Evolutionary conservation across 176 grass and related monocot genomes (phyloP).

Genomic region (Elaeis guineensis): DNA sequence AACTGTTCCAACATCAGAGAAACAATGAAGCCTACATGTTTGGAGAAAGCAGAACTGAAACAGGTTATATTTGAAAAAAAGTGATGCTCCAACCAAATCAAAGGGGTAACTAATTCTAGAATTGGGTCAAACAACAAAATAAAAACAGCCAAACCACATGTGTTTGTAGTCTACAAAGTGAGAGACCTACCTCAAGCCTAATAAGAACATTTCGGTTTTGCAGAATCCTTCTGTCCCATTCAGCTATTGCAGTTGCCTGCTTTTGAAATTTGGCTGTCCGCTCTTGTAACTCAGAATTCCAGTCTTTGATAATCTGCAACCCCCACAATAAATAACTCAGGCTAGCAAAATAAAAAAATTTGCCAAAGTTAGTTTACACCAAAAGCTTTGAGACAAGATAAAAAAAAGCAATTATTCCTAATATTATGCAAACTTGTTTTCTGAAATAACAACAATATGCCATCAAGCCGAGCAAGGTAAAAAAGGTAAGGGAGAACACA

Average conservation of each 20-base stretch:
- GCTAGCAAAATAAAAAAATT: too few species aligned
- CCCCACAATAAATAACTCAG: slow-evolving; percentile 4
- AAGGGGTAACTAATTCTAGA: too few species aligned
- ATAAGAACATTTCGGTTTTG: slow-evolving; percentile 98
- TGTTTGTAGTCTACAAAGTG: not conserved
- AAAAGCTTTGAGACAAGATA: too few species aligned
- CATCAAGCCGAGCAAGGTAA: not conserved
- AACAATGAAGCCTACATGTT: too few species aligned
- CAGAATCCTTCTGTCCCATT: slow-evolving; percentile 97
- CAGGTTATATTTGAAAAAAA: too few species aligned
- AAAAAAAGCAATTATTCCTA: too few species aligned
- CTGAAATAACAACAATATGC: not conserved
- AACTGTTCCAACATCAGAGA: too few species aligned
- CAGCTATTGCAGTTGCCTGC: slow-evolving; percentile 81
- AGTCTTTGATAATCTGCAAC: slow-evolving; percentile 86
- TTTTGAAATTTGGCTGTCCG: slow-evolving; percentile 86
- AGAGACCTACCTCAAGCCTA: slow-evolving; percentile 62
- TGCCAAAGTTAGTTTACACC: too few species aligned
- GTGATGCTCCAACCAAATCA: too few species aligned
- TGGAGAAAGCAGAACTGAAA: too few species aligned
- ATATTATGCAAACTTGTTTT: not conserved
- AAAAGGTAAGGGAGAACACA: not conserved
- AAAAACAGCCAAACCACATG: too few species aligned
- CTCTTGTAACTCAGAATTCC: slow-evolving; percentile 98
- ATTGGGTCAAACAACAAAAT: too few species aligned